Conservation (phyloP, 768 basidiomycete genomes). For the Rhodocollybia butyracea region DNA sequence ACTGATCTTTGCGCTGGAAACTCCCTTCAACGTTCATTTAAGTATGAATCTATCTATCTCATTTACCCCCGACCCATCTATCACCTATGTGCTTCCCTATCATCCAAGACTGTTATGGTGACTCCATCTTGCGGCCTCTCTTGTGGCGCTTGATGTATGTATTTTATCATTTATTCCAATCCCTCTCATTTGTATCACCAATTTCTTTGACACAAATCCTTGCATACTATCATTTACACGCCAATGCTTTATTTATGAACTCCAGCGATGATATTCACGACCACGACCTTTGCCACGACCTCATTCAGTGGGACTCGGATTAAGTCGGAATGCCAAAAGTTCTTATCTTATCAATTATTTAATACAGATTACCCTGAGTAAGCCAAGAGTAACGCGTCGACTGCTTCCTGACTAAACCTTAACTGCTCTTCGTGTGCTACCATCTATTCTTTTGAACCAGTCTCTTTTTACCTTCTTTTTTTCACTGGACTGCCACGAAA, state of each 20-base stretch:
- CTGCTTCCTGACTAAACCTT: neutral
- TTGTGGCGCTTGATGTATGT: constrained; percentile 1
- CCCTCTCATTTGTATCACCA: neutral
- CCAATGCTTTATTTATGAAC: too few species aligned
- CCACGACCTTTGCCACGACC: too few species aligned
- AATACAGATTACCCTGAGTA: too few species aligned
- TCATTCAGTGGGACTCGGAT: too few species aligned
- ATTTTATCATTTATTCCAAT: constrained; percentile 5
- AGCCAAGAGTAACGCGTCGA: neutral
- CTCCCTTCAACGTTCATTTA: too few species aligned
- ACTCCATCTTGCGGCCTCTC: neutral
- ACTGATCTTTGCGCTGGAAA: too few species aligned
- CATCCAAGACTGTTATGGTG: too few species aligned
- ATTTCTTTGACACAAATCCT: neutral
- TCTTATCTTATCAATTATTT: too few species aligned
- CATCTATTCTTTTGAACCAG: neutral
- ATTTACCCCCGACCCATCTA: too few species aligned
- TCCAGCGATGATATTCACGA: too few species aligned
- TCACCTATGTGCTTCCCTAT: too few species aligned
- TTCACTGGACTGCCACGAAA: neutral
- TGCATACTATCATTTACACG: neutral
- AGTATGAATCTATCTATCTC: neutral
- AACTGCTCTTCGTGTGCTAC: neutral
- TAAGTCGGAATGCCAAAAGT: too few species aligned
- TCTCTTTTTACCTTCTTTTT: neutral